phyloP scores from a whole-genome alignment of 129 eudicot genomes.

The Lonicera japonica region DNA sequence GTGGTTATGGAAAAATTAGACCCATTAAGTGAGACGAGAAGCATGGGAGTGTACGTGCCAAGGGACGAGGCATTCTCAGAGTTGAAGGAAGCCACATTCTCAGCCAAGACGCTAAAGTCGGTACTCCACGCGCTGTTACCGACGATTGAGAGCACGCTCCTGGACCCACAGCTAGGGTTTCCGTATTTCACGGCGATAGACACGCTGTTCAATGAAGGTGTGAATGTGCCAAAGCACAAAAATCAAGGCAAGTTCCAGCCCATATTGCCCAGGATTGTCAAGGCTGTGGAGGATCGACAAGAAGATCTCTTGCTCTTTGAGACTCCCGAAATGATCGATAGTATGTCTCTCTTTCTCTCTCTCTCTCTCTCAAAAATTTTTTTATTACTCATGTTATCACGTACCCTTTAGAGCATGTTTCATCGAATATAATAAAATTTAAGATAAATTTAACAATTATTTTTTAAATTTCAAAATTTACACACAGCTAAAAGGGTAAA shows the following conservation, averaged over 20 bases:
- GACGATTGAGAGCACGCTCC: conserved; percentile 9
- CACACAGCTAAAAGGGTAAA: too few species aligned
- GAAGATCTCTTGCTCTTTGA: conserved; percentile 44
- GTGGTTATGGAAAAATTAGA: too few species aligned
- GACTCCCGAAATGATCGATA: conserved; percentile 50
- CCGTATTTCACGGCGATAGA: conserved; percentile 60
- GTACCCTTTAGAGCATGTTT: too few species aligned
- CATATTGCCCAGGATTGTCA: conserved; percentile 55
- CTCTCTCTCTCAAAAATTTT: too few species aligned
- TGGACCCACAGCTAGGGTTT: conserved; percentile 43
- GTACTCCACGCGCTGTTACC: conserved; percentile 60
- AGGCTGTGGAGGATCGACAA: conserved; percentile 21
- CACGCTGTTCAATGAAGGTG: conserved; percentile 53
- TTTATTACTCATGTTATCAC: too few species aligned
- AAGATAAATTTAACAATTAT: too few species aligned
- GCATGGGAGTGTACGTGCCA: conserved; percentile 44
- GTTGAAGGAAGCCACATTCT: conserved; percentile 40
- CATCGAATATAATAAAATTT: too few species aligned
- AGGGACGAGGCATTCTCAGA: conserved; percentile 76
- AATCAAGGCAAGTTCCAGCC: background rate
- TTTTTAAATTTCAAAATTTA: too few species aligned
- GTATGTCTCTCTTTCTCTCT: too few species aligned
- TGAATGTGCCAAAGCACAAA: conserved; percentile 26
- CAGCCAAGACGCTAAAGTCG: conserved; percentile 39
- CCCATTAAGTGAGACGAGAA: conserved; percentile 49